phyloP scores from a whole-genome alignment of 2,329 filamentous ascomycete species.

The Colletotrichum echinochloae region DNA sequence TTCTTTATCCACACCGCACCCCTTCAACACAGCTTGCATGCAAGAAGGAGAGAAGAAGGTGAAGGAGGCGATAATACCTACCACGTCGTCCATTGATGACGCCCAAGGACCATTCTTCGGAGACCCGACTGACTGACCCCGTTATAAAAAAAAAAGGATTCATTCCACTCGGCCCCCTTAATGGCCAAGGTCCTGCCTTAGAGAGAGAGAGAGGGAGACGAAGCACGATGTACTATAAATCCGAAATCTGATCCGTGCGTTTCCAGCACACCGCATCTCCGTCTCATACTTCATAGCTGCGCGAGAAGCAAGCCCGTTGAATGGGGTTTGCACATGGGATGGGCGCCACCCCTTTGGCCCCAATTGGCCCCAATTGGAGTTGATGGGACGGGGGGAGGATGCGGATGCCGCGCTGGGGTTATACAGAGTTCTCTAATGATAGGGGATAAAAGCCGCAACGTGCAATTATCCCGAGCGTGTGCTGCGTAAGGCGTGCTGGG shows the following conservation, averaged over 20 bases:
- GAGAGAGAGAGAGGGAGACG: too few species aligned
- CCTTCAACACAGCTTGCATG: constrained; percentile 4
- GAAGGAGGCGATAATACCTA: constrained; percentile 5
- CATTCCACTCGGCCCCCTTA: not conserved
- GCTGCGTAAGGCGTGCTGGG: constrained; percentile 26
- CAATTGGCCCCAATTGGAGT: too few species aligned
- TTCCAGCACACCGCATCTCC: constrained; percentile 1
- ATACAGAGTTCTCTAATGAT: not conserved
- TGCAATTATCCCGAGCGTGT: constrained; percentile 9
- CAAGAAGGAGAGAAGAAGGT: not conserved
- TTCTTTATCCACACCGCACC: not conserved
- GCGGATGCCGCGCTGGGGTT: not conserved
- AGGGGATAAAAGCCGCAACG: constrained; percentile 1
- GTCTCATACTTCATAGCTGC: not conserved
- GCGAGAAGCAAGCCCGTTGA: not conserved
- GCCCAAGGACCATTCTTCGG: not conserved
- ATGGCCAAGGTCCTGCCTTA: not conserved
- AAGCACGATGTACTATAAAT: not conserved
- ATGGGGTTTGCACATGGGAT: not conserved
- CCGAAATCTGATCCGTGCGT: not conserved
- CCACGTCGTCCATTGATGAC: constrained; percentile 11
- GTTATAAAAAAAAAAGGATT: not conserved
- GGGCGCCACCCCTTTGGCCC: not conserved
- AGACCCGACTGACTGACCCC: not conserved
- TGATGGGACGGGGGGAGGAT: not conserved